phyloP scores from a whole-genome alignment of 2,329 filamentous ascomycete species.

The Dactylella cylindrospora region DNA sequence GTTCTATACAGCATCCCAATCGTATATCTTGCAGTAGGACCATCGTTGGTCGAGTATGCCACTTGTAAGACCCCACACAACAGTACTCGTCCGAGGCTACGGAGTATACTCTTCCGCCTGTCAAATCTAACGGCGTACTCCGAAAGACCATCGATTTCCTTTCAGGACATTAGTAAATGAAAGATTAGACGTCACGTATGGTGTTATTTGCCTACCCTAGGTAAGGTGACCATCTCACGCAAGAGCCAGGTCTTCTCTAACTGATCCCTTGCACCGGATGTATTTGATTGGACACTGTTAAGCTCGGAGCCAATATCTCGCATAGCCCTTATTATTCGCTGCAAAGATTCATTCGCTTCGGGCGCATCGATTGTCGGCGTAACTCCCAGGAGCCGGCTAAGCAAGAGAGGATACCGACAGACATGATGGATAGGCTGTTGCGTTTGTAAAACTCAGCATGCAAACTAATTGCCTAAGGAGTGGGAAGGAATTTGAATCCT shows the following conservation, averaged over 20 bases:
- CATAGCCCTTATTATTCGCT: conserved; percentile 35
- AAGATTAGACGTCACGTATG: neutral
- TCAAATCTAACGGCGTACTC: conserved; percentile 29
- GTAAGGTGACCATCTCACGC: conserved; percentile 35
- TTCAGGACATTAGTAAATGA: neutral
- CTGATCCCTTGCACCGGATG: conserved; percentile 26
- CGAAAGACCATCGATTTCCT: conserved; percentile 36
- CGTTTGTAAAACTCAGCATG: neutral
- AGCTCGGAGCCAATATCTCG: conserved; percentile 35
- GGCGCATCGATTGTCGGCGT: conserved; percentile 38
- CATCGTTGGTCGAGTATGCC: conserved; percentile 27
- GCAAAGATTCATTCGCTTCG: conserved; percentile 34
- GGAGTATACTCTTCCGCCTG: conserved; percentile 28
- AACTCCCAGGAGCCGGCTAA: conserved; percentile 30
- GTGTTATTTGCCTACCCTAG: conserved; percentile 13
- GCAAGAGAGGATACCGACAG: conserved; percentile 37
- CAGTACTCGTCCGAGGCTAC: conserved; percentile 26
- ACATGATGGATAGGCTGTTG: conserved; percentile 35
- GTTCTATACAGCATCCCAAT: conserved; percentile 36
- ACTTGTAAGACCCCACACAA: conserved; percentile 37
- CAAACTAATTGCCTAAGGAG: neutral
- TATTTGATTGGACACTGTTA: conserved; percentile 35
- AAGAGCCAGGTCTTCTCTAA: conserved; percentile 39
- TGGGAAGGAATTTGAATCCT: neutral
- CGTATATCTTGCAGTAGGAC: conserved; percentile 31